Evolutionary conservation across 2,329 filamentous ascomycete genomes (phyloP).

Genomic region (Penicillium brasilianum): DNA sequence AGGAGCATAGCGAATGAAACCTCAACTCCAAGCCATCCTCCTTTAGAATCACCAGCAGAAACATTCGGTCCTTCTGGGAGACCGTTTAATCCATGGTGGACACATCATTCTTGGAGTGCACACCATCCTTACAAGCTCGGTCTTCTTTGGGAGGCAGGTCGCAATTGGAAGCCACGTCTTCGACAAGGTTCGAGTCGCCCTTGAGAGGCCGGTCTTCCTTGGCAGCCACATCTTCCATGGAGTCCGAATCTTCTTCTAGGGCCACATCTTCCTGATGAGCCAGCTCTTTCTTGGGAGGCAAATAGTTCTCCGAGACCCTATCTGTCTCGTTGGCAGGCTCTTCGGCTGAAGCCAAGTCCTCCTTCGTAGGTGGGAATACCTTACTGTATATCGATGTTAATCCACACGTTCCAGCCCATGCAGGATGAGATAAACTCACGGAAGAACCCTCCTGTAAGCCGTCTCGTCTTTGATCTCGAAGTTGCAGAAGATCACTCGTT

Average conservation of each 20-base stretch:
- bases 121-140: too few species aligned
- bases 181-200: not conserved
- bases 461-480: constrained; percentile 78
- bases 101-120: not conserved
- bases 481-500: constrained; percentile 82
- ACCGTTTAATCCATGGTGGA: not conserved
- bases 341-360: constrained; percentile 30
- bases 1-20: not conserved
- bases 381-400: constrained; percentile 38
- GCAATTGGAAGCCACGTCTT: not conserved
- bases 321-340: not conserved
- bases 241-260: not conserved
- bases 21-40: not conserved
- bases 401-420: not conserved
- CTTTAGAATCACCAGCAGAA: not conserved
- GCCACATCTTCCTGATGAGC: not conserved
- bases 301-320: not conserved
- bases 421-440: constrained; percentile 62
- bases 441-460: constrained; percentile 72
- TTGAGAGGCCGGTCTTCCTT: not conserved
- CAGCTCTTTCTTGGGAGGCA: not conserved
- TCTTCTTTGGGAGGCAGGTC: not conserved
- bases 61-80: not conserved
- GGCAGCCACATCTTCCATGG: not conserved
- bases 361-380: constrained; percentile 55